Evolutionary conservation across 1,284 basidiomycete genomes (phyloP).

Genomic region (Athelia psychrophila): DNA sequence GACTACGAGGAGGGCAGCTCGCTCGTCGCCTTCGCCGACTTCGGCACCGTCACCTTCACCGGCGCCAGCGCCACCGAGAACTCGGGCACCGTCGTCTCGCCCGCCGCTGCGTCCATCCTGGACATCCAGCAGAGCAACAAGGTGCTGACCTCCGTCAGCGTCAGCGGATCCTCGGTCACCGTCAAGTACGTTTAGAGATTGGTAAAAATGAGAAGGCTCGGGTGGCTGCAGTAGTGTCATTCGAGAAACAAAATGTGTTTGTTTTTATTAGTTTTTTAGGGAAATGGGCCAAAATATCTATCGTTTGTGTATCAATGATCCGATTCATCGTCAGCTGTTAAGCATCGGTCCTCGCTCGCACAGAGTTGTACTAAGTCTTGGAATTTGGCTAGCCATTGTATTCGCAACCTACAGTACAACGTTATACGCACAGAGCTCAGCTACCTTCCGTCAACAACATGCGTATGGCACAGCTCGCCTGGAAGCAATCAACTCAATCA

Average conservation of each 20-base stretch:
- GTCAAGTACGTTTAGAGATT: background rate
- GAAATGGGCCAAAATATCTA: too few relatives aligned
- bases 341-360: too few relatives aligned
- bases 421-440: too few relatives aligned
- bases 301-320: too few relatives aligned
- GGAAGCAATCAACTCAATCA: constrained; percentile 41
- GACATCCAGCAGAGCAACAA: constrained; percentile 1
- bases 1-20: constrained; percentile 15
- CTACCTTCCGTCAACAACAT: background rate
- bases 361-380: too few relatives aligned
- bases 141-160: background rate
- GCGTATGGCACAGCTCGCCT: background rate
- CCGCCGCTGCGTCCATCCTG: constrained; percentile 1
- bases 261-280: too few relatives aligned
- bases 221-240: too few relatives aligned
- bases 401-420: too few relatives aligned
- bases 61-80: constrained; percentile 15
- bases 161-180: background rate
- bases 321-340: too few relatives aligned
- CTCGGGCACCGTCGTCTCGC: background rate
- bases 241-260: too few relatives aligned
- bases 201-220: background rate
- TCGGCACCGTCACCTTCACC: constrained; percentile 25
- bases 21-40: constrained; percentile 28
- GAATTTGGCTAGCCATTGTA: too few relatives aligned